phyloP scores from a whole-genome alignment of 192 early-diverging fungal species.

The Rhizophagus prolifer region DNA sequence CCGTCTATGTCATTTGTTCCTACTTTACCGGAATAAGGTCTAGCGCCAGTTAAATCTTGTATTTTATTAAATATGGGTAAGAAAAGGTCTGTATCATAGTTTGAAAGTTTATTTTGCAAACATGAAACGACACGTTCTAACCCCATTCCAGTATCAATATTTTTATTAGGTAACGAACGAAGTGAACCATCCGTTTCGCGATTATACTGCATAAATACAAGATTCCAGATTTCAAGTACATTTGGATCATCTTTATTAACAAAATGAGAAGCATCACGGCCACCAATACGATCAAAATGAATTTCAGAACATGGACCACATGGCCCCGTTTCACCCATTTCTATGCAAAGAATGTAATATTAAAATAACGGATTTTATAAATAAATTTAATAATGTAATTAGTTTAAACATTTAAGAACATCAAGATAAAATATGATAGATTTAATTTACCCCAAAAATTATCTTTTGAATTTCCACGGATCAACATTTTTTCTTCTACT shows the following conservation, averaged over 20 bases:
- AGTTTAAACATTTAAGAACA: too few relatives aligned
- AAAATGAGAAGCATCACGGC: constrained; percentile 80
- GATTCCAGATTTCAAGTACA: constrained; percentile 98
- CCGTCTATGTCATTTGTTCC: constrained; percentile 92
- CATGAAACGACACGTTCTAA: constrained; percentile 93
- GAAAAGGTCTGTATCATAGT: constrained; percentile 98
- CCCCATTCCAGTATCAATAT: constrained; percentile 98
- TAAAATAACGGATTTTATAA: neutral
- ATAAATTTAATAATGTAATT: neutral
- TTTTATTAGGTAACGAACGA: constrained; percentile 88
- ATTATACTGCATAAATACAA: constrained; percentile 99
- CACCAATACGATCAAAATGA: constrained; percentile 96
- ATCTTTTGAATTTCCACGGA: constrained; percentile 89
- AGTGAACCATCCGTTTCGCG: constrained; percentile 87
- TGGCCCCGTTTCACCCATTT: constrained; percentile 97
- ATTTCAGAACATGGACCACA: constrained; percentile 98
- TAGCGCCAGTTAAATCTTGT: constrained; percentile 82
- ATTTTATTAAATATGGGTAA: constrained; percentile 79
- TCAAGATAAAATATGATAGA: neutral
- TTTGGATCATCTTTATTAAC: constrained; percentile 98
- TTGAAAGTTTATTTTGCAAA: constrained; percentile 90
- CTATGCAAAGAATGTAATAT: constrained; percentile 39
- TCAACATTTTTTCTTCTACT: constrained; percentile 74
- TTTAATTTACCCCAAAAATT: constrained; percentile 90
- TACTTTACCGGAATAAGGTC: constrained; percentile 81